Evolutionary conservation across 257 asterid genomes (phyloP), one percentile per base, ranked within the genome.

Genomic region (Ilex aquifolium): DNA sequence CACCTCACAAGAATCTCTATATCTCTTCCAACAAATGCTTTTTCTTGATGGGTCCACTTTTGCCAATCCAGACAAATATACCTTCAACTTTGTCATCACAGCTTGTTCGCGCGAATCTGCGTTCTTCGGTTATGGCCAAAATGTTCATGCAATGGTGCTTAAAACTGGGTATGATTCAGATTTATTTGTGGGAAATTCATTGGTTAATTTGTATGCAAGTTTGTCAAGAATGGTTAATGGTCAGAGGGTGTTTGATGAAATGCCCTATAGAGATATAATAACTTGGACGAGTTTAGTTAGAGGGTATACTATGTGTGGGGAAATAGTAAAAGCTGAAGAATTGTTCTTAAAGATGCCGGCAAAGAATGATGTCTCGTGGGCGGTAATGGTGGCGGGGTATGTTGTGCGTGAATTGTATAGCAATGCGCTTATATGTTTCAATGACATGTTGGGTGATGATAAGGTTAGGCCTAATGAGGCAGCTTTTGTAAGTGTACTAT

Each of bases 281-380:
- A 80, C 96, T 0, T 90, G 93, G 93, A 85, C 95, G 62, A 75
- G 88, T 75, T 77, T 90, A 62, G 65, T 87, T 9, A 67, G 79
- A 67, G 91, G 85, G 0, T 83, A 78, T 56, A 82, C 91, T 12
- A 87, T 76, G 64, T 77, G 60, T 39, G 79, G 27, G 83, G 70
- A 78, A 53, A 77, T 90, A 90, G 14, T n/a, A 61, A 61, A 55
- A 13, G 95, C 96, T 5, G 14, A 68, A 62, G 72, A 79, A 50
- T 2, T 68, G 1, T 88, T 90, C 53, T 1, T 50, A 61, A 60
- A 69, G 59, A 85, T 90, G 91, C 93, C 91, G 1, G 62, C 66
- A 70, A 76, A 75, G 7, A 85, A 83, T 56, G 95, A 79, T 13
- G 96, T 90, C 14, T 88, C 95, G 63, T 90, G 95, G 92, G 69